A percentile compares a stretch with the other conserved stretches of the same genome.
These are phyloP conservation scores for Aspergillus flavus DNA, from an alignment of 2,329 filamentous ascomycete genomes.

Conservation along the genomic window DNA sequence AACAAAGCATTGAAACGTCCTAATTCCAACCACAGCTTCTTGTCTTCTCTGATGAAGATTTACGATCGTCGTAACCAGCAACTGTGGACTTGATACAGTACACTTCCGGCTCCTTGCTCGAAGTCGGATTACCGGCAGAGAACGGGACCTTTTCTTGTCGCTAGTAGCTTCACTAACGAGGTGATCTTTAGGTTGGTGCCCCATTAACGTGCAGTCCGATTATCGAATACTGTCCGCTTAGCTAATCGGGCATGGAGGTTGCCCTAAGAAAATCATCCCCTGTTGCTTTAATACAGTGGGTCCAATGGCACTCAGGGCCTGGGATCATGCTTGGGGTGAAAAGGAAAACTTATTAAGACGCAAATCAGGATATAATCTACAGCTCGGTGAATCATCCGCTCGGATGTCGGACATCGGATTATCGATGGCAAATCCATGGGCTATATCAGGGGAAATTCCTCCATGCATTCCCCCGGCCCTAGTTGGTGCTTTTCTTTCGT, in stretches of 20 bases:
- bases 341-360: neutral
- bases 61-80: too few relatives aligned
- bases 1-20: too few relatives aligned
- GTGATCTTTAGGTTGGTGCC: too few relatives aligned
- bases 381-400: neutral
- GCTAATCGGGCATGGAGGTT: neutral
- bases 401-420: neutral
- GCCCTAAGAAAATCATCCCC: neutral
- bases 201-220: neutral
- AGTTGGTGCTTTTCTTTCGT: neutral
- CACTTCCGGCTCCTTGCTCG: too few relatives aligned
- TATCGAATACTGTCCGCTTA: neutral
- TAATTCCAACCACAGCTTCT: too few relatives aligned
- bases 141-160: too few relatives aligned
- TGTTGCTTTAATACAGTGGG: neutral
- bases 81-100: too few relatives aligned
- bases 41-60: too few relatives aligned
- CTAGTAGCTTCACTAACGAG: too few relatives aligned
- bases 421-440: neutral
- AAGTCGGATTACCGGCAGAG: too few relatives aligned
- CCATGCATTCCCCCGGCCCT: neutral
- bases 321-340: neutral
- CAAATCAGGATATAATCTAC: neutral
- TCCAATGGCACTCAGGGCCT: neutral
- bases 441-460: neutral